Evolutionary conservation across 2,329 filamentous ascomycete genomes (phyloP), one percentile per base, ranked within the genome.

Genomic region (Sodiomyces alkalinus): DNA sequence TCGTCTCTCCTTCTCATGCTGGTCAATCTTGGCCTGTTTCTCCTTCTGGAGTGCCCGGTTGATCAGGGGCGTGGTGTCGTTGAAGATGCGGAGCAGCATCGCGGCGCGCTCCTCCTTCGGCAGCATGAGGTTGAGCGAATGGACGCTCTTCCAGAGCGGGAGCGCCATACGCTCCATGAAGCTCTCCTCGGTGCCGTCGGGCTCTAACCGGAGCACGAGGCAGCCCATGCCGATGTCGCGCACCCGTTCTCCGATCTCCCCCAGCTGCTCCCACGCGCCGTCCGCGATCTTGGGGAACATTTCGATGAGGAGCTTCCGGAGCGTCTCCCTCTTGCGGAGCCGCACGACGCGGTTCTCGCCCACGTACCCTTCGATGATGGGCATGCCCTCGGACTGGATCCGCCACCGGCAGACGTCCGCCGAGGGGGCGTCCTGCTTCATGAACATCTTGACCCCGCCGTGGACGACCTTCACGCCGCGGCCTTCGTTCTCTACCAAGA

Each of bases 401-500:
- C 90, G 74, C 90, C 90, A 98, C 33, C 78, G 71, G 59, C 86
- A 93, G 19, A 90, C 79, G 30, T 86, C 78, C 19, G 78, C 75
- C 5, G 76, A 80, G 34, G 92, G 86, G 0, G 82, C 79, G 46
- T 94, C 85, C 52, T 96, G 87, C 61, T 92, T 93, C 63, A 96
- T 90, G 51, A 92, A 98, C 83, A 96, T 96, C 58, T 92, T 92
- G 19, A 98, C 86, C 38, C 90, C 90, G 28, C 80, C 87, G 54
- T 98, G 90, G 27, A 98, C 80, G 48, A 98, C 93, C 51, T 90
- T 92, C 53, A 96, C 77, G 25, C 85, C 85, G 17, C 80, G 76
- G 23, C 83, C 81, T 52, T 94, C 85, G 49, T 98, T 98, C 46
- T 78, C 68, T 4, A 66, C 70, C 4, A 98, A 66, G 30, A 98